A percentile compares a stretch with the other conserved stretches of the same genome.
phyloP scores from a whole-genome alignment of 2,329 filamentous ascomycete species.

The Neofusicoccum sp. region DNA sequence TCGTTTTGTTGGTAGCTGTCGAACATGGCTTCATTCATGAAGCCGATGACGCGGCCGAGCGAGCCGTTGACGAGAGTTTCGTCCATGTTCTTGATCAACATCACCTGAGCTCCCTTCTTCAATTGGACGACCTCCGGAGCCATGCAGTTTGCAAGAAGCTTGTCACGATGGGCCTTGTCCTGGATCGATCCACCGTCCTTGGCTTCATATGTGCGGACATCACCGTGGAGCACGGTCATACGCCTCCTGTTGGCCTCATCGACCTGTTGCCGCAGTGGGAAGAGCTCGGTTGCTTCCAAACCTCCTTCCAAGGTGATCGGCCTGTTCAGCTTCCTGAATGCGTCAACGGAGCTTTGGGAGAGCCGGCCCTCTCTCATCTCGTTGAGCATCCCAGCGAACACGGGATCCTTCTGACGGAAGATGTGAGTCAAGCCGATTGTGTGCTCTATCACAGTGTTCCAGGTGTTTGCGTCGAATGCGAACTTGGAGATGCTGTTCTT shows the following conservation, averaged over 20 bases:
- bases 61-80: slow-evolving; percentile 93
- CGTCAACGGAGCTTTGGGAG: slow-evolving; percentile 71
- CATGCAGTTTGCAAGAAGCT: slow-evolving; percentile 87
- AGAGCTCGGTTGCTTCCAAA: slow-evolving; percentile 85
- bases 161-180: slow-evolving; percentile 72
- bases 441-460: slow-evolving; percentile 90
- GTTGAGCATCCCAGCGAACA: slow-evolving; percentile 94
- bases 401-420: slow-evolving; percentile 89
- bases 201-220: slow-evolving; percentile 69
- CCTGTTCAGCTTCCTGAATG: slow-evolving; percentile 74
- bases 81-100: slow-evolving; percentile 99
- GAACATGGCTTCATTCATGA: slow-evolving; percentile 71
- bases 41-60: slow-evolving; percentile 79
- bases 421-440: slow-evolving; percentile 95
- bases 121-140: slow-evolving; percentile 78
- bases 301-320: slow-evolving; percentile 69
- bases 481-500: slow-evolving; percentile 75
- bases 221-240: slow-evolving; percentile 71
- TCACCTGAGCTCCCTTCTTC: slow-evolving; percentile 93
- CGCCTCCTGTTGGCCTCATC: slow-evolving; percentile 80
- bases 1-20: slow-evolving; percentile 61
- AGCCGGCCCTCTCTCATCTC: slow-evolving; percentile 93
- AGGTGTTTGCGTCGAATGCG: slow-evolving; percentile 88
- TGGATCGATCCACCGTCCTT: slow-evolving; percentile 69
- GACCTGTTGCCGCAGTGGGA: slow-evolving; percentile 87